phyloP scores from a whole-genome alignment of 2,329 filamentous ascomycete species.

The Cercospora nicotianae region DNA sequence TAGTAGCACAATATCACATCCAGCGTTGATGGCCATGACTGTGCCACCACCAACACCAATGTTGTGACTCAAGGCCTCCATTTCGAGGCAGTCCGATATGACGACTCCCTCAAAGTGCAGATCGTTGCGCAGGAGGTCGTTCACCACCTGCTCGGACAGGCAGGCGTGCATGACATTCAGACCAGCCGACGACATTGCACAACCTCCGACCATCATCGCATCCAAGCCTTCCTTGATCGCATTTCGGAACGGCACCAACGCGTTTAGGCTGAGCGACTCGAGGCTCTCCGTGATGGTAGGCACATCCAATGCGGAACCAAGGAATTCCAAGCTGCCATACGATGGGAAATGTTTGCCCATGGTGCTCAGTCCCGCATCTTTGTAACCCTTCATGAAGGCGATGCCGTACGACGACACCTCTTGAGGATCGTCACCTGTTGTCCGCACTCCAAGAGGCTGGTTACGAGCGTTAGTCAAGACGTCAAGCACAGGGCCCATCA shows the following conservation, averaged over 20 bases:
- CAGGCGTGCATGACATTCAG: conserved; percentile 96
- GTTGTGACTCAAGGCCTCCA: conserved; percentile 93
- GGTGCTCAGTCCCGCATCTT: conserved; percentile 82
- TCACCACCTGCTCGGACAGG: conserved; percentile 87
- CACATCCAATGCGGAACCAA: conserved; percentile 86
- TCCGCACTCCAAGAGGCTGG: conserved; percentile 85
- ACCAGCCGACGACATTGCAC: conserved; percentile 84
- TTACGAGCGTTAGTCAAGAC: conserved; percentile 91
- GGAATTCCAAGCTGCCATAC: conserved; percentile 91
- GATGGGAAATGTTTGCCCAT: conserved; percentile 97
- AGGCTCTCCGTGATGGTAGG: conserved; percentile 94
- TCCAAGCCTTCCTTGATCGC: conserved; percentile 84
- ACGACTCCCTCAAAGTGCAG: conserved; percentile 89
- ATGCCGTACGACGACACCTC: conserved; percentile 92
- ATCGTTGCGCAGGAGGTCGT: conserved; percentile 83
- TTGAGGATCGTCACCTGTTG: conserved; percentile 88
- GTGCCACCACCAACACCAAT: conserved; percentile 96
- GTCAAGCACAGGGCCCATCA: conserved; percentile 89
- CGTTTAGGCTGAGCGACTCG: conserved; percentile 88
- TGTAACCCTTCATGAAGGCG: conserved; percentile 87
- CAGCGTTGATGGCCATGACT: conserved; percentile 95
- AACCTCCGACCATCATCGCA: conserved; percentile 93
- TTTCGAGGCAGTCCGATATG: conserved; percentile 92
- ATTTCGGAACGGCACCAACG: conserved; percentile 86
- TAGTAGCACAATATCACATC: conserved; percentile 86